A percentile compares a stretch with the other conserved stretches of the same genome.
Conservation (phyloP, 106 monocot genomes). For the Allium sativum region DNA sequence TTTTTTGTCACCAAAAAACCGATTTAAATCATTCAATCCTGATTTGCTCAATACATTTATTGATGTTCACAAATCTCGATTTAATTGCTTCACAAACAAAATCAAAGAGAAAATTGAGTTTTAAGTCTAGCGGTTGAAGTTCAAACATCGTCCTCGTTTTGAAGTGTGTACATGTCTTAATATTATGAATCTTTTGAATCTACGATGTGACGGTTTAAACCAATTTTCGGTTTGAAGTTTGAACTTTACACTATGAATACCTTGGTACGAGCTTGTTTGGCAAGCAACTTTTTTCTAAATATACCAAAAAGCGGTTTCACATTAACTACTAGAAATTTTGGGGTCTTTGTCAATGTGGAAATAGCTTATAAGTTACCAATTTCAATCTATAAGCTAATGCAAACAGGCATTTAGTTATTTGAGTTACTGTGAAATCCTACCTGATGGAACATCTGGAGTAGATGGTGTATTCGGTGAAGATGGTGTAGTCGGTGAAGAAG, state of each 20-base stretch:
- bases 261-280: background rate
- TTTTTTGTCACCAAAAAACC: no score
- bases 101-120: no score
- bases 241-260: no score
- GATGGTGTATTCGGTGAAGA: background rate
- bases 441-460: background rate
- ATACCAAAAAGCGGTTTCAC: background rate
- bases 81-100: no score
- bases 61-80: background rate
- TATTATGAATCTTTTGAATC: no score
- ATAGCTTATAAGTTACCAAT: background rate
- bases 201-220: no score
- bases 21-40: background rate
- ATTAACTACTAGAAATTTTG: no score
- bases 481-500: conserved; percentile 2
- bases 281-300: background rate
- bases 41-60: background rate
- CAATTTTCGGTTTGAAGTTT: no score
- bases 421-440: background rate
- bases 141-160: no score
- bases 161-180: no score
- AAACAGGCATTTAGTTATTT: background rate
- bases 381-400: background rate
- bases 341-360: background rate
- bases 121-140: no score